Percentiles rank a stretch among this genome's conserved stretches.
Conservation (phyloP, 1,284 basidiomycete genomes). For the Phlebopus sp. region DNA sequence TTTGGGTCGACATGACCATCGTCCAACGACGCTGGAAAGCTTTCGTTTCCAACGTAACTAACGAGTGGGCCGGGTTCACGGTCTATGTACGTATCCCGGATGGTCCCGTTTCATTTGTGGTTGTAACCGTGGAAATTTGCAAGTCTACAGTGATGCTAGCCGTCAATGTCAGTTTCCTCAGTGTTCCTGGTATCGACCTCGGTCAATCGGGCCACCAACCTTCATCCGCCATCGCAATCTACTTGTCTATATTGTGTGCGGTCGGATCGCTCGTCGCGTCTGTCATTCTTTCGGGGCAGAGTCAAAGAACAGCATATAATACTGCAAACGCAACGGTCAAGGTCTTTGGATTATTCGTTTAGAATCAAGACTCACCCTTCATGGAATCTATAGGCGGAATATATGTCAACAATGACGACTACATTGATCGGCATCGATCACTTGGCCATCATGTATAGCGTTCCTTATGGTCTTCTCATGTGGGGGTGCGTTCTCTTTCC, state of each 20-base stretch:
- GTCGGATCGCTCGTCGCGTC: slow-evolving; percentile 13
- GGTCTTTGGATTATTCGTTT: background rate
- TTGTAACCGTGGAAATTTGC: background rate
- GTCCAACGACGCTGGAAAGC: slow-evolving; percentile 22
- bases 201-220: background rate
- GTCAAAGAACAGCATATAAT: background rate
- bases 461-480: slow-evolving; percentile 25
- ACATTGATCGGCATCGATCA: slow-evolving; percentile 14
- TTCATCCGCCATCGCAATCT: slow-evolving; percentile 2
- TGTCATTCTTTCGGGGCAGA: slow-evolving; percentile 6
- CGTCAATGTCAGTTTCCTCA: slow-evolving; percentile 10
- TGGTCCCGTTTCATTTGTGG: background rate
- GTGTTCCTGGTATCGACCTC: slow-evolving; percentile 4
- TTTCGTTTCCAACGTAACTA: slow-evolving; percentile 24
- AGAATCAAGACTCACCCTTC: background rate
- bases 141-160: slow-evolving; percentile 15
- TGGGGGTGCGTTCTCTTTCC: slow-evolving; percentile 19
- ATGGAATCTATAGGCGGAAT: slow-evolving; percentile 8
- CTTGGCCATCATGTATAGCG: slow-evolving; percentile 22
- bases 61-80: slow-evolving; percentile 17
- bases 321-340: slow-evolving; percentile 4
- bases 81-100: slow-evolving; percentile 8
- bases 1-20: slow-evolving; percentile 34
- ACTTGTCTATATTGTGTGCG: slow-evolving; percentile 7
- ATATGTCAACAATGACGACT: slow-evolving; percentile 10